Evolutionary conservation across 495 filamentous ascomycete genomes (phyloP), one percentile per base, ranked within the genome.

Genomic region (Penicillium malachiteum): DNA sequence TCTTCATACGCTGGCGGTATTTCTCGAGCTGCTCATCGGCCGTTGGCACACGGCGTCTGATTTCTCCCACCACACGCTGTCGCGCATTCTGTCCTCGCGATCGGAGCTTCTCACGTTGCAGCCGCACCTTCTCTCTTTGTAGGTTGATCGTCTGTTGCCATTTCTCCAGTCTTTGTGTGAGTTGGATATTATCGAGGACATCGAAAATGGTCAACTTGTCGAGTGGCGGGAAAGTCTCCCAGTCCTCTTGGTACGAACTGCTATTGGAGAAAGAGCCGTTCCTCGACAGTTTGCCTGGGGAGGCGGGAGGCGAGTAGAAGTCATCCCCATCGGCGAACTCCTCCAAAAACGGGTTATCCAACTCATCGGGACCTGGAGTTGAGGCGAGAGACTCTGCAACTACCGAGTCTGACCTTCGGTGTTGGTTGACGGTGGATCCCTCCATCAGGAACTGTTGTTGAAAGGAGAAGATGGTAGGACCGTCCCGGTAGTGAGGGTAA

Each of bases 141-240:
- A 82, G 78, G 42, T 84, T 84, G 37, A 96, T 74, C 14, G 86
- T 84, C 56, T 78, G 87, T 59, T 96, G 91, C 59, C 96, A 79
- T 72, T 88, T 90, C 71, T 98, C 94, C 18, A 98, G 76, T 52
- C 90, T 87, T 59, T 92, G 87, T 1, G 91, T 86, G 44, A 98
- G 81, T 0, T 94, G 89, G 59, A 98, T 85, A 65, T 96, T 96
- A 71, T 97, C 95, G 48, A 98, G 81, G 17, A 97, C 76, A 66
- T 98, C 94, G 57, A 97, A 91, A 40, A 97, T 82, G 18, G 89
- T 93, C 54, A 97, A 77, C 50, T 90, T 87, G 65, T 98, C 94
- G n/a, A 96, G 75, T 5, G 94, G 91, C 14, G 94, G 90, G 43
- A 88, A 86, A 0, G 85, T 82, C 57, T 93, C 90, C 89, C 89